phyloP scores from a whole-genome alignment of 1,284 basidiomycete species.

The Malassezia cuniculi region DNA sequence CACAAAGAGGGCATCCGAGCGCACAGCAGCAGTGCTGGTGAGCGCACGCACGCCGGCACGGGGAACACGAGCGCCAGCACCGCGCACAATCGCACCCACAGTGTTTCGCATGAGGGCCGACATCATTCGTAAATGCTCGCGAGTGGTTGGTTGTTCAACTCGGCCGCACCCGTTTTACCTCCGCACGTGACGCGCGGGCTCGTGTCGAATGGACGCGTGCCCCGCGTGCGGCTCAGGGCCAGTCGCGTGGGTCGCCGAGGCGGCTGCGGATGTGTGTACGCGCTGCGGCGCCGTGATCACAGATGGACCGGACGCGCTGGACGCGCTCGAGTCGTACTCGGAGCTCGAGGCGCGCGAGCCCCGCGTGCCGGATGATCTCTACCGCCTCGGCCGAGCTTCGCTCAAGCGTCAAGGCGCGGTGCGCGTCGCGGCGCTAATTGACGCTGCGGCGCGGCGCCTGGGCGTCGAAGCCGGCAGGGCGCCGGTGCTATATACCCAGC shows the following conservation, averaged over 20 bases:
- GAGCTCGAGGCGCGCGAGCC: not conserved
- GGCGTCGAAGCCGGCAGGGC: too few species aligned
- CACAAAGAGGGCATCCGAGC: slow-evolving; percentile 41
- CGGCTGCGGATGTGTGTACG: slow-evolving; percentile 4
- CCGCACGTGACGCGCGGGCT: not conserved
- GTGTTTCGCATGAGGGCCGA: slow-evolving; percentile 8
- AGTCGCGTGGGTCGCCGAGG: slow-evolving; percentile 7
- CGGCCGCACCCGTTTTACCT: not conserved
- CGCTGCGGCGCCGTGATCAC: slow-evolving; percentile 2
- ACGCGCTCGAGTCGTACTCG: too few species aligned
- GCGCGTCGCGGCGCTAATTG: not conserved
- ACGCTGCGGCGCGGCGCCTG: not conserved
- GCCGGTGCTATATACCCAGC: too few species aligned
- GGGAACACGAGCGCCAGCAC: slow-evolving; percentile 7
- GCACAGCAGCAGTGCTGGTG: slow-evolving; percentile 19
- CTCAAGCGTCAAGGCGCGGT: not conserved
- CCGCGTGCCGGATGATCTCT: slow-evolving; percentile 1
- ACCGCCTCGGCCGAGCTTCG: not conserved
- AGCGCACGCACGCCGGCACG: slow-evolving; percentile 17
- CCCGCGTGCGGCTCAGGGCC: slow-evolving; percentile 7
- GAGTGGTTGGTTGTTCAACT: slow-evolving; percentile 1
- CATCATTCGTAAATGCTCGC: slow-evolving; percentile 11
- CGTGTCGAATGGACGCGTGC: slow-evolving; percentile 6
- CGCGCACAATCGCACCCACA: not conserved
- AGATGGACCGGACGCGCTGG: not conserved